Evolutionary conservation across 164 flowering plant genomes (phyloP).

Genomic region (Euptelea pleiosperma): DNA sequence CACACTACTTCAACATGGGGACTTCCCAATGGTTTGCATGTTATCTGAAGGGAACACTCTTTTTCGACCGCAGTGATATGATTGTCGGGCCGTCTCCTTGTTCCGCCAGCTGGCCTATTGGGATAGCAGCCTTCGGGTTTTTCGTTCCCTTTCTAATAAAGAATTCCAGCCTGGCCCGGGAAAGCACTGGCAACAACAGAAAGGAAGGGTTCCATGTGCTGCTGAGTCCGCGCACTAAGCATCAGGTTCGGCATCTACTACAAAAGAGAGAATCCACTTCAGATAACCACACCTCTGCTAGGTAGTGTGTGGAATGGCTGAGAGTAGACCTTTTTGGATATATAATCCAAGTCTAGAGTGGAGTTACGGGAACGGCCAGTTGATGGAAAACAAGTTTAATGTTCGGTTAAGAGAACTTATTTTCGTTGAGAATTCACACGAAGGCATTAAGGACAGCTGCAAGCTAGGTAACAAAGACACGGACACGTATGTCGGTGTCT

Average conservation of each 20-base stretch:
- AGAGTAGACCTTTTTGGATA: slow-evolving; percentile 4
- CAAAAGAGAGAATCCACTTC: slow-evolving; percentile 3
- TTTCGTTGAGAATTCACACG: slow-evolving; percentile 16
- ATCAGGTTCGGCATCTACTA: not conserved
- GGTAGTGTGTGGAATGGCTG: not conserved
- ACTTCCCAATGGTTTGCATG: too few species aligned
- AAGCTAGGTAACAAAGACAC: too few species aligned
- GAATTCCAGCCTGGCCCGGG: slow-evolving; percentile 4
- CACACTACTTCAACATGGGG: too few species aligned
- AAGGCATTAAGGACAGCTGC: too few species aligned
- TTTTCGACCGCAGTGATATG: slow-evolving; percentile 6
- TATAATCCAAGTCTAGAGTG: slow-evolving; percentile 15
- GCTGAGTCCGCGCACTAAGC: not conserved
- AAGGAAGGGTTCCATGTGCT: not conserved
- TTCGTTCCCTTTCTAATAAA: slow-evolving; percentile 16
- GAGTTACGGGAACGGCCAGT: slow-evolving; percentile 8
- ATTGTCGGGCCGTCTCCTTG: slow-evolving; percentile 12
- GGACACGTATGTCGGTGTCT: too few species aligned
- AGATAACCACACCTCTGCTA: slow-evolving; percentile 1
- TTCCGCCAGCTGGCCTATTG: slow-evolving; percentile 10
- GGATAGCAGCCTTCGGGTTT: slow-evolving; percentile 13
- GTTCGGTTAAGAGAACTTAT: slow-evolving; percentile 14
- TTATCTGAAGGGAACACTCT: slow-evolving; percentile 2
- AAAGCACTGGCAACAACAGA: slow-evolving; percentile 7
- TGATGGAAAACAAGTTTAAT: slow-evolving; percentile 17